phyloP scores from a whole-genome alignment of 148 eudicot genomes.

The Simmondsia chinensis region DNA sequence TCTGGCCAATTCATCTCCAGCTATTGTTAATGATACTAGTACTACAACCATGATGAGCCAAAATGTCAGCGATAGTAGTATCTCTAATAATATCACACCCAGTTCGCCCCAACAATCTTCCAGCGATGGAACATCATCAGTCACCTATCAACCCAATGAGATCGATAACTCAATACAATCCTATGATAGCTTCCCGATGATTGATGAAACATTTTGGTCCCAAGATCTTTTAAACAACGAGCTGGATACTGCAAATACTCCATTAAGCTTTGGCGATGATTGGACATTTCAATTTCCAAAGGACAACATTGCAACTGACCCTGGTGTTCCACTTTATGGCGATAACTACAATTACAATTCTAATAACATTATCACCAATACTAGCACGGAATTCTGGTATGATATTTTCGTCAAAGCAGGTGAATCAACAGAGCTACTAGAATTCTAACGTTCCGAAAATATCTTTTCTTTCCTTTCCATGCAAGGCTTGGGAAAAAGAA shows the following conservation, averaged over 20 bases:
- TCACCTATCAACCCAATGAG: conserved; percentile 18
- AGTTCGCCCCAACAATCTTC: conserved; percentile 25
- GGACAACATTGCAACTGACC: neutral
- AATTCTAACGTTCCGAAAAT: too few relatives aligned
- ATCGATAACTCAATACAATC: too few relatives aligned
- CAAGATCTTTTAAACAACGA: conserved; percentile 10
- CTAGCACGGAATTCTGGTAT: conserved; percentile 40
- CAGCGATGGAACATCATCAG: conserved; percentile 30
- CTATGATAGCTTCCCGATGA: conserved; percentile 22
- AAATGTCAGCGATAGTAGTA: too few relatives aligned
- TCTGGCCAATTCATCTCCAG: neutral
- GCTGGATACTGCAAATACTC: neutral
- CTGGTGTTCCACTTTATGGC: too few relatives aligned
- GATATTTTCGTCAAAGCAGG: conserved; percentile 30
- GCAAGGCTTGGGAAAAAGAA: too few relatives aligned
- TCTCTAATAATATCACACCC: neutral
- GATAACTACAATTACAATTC: too few relatives aligned
- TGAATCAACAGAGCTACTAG: conserved; percentile 30
- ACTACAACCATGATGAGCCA: conserved; percentile 1
- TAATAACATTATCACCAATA: too few relatives aligned
- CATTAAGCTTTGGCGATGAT: neutral
- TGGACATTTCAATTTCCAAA: neutral
- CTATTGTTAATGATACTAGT: neutral
- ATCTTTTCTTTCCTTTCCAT: too few relatives aligned
- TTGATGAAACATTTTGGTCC: conserved; percentile 61